Evolutionary conservation across 768 basidiomycete species (phyloP).

Genomic region (Boletales sp.): DNA sequence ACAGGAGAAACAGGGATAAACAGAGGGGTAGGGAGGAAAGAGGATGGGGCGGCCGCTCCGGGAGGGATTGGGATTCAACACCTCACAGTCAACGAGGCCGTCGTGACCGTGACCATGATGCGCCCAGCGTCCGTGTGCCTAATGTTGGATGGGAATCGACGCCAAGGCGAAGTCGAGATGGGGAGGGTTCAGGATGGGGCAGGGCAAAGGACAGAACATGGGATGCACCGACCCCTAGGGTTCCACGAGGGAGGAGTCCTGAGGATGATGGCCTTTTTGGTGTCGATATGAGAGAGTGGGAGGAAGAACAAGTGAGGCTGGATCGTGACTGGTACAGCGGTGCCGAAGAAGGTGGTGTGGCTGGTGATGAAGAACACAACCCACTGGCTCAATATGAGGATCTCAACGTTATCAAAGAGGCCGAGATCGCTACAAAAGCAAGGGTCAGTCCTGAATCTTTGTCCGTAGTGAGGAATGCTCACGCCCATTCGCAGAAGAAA

Average conservation of each 20-base stretch:
- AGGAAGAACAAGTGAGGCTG: slow-evolving; percentile 88
- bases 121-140: slow-evolving; percentile 84
- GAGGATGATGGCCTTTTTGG: slow-evolving; percentile 63
- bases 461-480: slow-evolving; percentile 9
- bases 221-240: slow-evolving; percentile 84
- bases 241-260: slow-evolving; percentile 61
- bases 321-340: slow-evolving; percentile 97
- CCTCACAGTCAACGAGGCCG: slow-evolving; percentile 55
- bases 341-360: slow-evolving; percentile 82
- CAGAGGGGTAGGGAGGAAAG: slow-evolving; percentile 63
- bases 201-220: slow-evolving; percentile 52
- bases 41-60: slow-evolving; percentile 39
- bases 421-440: slow-evolving; percentile 73
- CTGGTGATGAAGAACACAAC: slow-evolving; percentile 90
- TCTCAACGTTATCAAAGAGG: slow-evolving; percentile 61
- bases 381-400: slow-evolving; percentile 94
- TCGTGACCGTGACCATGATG: slow-evolving; percentile 45
- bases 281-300: slow-evolving; percentile 88
- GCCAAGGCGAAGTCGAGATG: slow-evolving; percentile 55
- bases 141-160: slow-evolving; percentile 96
- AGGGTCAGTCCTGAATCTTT: slow-evolving; percentile 43
- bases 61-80: slow-evolving; percentile 54
- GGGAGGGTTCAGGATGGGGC: slow-evolving; percentile 65
- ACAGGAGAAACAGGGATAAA: slow-evolving; percentile 65
- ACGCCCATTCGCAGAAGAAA: slow-evolving; percentile 53